Evolutionary conservation across 2,329 filamentous ascomycete species (phyloP).

Genomic region (Diaporthe citriasiana): DNA sequence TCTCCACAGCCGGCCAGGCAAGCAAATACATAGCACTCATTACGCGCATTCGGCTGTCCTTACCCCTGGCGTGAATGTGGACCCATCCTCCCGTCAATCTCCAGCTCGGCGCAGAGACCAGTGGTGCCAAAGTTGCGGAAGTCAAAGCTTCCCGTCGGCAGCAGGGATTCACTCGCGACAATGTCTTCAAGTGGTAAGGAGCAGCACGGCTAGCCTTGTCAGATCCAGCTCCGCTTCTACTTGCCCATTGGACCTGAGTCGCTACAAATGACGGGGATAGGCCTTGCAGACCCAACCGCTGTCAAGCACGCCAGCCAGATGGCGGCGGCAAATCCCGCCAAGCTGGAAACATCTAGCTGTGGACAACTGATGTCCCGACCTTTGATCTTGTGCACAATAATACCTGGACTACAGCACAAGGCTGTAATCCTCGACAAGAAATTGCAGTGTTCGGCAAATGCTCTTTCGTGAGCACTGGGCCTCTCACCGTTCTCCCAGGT

Average conservation of each 20-base stretch:
- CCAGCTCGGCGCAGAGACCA: constrained; percentile 23
- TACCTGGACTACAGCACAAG: constrained; percentile 10
- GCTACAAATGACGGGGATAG: constrained; percentile 39
- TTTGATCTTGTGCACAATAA: neutral
- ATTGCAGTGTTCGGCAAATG: constrained; percentile 17
- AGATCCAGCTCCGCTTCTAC: constrained; percentile 26
- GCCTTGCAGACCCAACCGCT: constrained; percentile 27
- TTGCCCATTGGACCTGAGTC: constrained; percentile 33
- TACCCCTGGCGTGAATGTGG: constrained; percentile 21
- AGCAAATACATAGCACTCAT: constrained; percentile 31
- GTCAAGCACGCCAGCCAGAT: constrained; percentile 38
- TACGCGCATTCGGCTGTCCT: constrained; percentile 15
- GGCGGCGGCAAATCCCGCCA: constrained; percentile 40
- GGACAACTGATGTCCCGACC: neutral
- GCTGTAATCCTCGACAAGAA: neutral
- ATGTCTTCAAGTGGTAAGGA: constrained; percentile 31
- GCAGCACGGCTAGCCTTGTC: constrained; percentile 32
- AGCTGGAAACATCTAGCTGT: constrained; percentile 22
- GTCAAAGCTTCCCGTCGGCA: constrained; percentile 30
- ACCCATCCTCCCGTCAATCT: constrained; percentile 32
- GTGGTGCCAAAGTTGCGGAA: constrained; percentile 27
- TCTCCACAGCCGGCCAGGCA: constrained; percentile 30
- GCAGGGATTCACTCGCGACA: constrained; percentile 37
- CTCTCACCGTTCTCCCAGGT: neutral
- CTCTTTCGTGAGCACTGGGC: neutral